Evolutionary conservation across 495 filamentous ascomycete species (phyloP).

Genomic region (Penicillium coprophilum): DNA sequence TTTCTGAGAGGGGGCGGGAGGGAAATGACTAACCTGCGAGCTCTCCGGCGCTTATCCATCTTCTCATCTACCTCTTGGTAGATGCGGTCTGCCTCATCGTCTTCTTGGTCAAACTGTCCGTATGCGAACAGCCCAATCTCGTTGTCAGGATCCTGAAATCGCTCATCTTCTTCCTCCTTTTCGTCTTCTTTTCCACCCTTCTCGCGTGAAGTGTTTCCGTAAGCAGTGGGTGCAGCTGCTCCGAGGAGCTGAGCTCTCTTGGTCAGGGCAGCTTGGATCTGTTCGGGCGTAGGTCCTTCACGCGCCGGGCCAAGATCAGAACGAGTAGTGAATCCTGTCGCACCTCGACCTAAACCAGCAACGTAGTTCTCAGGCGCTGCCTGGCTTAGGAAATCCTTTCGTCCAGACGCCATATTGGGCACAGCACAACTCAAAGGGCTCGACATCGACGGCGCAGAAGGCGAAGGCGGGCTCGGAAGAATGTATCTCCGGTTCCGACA

Average conservation of each 20-base stretch:
- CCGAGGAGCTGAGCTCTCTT: conserved; percentile 86
- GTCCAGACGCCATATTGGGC: conserved; percentile 63
- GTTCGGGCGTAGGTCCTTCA: conserved; percentile 95
- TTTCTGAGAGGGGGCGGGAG: conserved; percentile 30
- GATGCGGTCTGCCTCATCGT: conserved; percentile 95
- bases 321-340: conserved; percentile 95
- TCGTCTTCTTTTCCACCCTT: conserved; percentile 60
- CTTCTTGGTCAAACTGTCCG: conserved; percentile 91
- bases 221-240: conserved; percentile 73
- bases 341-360: conserved; percentile 93
- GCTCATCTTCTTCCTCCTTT: conserved; percentile 76
- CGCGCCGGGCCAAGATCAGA: conserved; percentile 95
- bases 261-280: conserved; percentile 95
- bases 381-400: conserved; percentile 90
- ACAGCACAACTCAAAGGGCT: conserved; percentile 8
- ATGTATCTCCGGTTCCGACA: conserved; percentile 36
- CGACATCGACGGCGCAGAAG: conserved; percentile 8
- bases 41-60: conserved; percentile 85
- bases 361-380: conserved; percentile 97
- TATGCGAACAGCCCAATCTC: conserved; percentile 94
- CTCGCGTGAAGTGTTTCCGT: conserved; percentile 68
- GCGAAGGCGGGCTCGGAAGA: conserved; percentile 18
- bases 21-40: conserved; percentile 76
- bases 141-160: conserved; percentile 95
- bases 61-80: conserved; percentile 94